Conservation (phyloP, 768 basidiomycete species). For the Tephrocybe sp. region DNA sequence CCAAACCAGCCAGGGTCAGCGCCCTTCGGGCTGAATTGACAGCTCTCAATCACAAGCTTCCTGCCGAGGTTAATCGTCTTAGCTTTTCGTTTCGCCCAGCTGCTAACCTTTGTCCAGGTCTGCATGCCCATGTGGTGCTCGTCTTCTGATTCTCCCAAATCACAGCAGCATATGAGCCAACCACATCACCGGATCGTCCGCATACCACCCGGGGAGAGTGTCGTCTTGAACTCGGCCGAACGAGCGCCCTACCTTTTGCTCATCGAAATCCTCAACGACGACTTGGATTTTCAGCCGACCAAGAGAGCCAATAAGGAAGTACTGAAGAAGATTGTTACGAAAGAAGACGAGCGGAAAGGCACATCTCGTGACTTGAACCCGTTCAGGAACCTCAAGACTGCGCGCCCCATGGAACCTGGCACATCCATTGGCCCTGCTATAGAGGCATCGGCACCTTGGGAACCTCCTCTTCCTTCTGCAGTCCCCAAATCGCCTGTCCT, state of each 20-base stretch:
- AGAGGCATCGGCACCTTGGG: slow-evolving; percentile 19
- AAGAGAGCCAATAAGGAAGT: slow-evolving; percentile 85
- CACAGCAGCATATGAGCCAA: slow-evolving; percentile 37
- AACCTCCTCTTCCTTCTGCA: slow-evolving; percentile 20
- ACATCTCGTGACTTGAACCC: slow-evolving; percentile 54
- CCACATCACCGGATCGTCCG: slow-evolving; percentile 94
- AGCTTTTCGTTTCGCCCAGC: not conserved
- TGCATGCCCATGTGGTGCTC: slow-evolving; percentile 89
- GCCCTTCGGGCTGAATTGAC: slow-evolving; percentile 96
- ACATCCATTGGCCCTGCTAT: slow-evolving; percentile 27
- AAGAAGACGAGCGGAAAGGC: slow-evolving; percentile 60
- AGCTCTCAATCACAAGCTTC: slow-evolving; percentile 90
- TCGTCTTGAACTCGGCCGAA: slow-evolving; percentile 97
- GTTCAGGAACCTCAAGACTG: slow-evolving; percentile 30
- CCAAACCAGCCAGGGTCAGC: slow-evolving; percentile 91
- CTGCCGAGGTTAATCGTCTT: slow-evolving; percentile 74
- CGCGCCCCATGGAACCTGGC: slow-evolving; percentile 22
- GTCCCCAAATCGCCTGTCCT: slow-evolving; percentile 22
- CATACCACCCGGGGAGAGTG: slow-evolving; percentile 96
- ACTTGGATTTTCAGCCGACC: slow-evolving; percentile 88
- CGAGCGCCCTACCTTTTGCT: slow-evolving; percentile 90
- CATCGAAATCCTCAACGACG: slow-evolving; percentile 85
- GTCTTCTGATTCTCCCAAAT: slow-evolving; percentile 57
- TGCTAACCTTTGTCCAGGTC: slow-evolving; percentile 42
- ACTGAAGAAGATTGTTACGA: slow-evolving; percentile 69